Base-by-base conservation (phyloP, 2,329 filamentous ascomycete genomes). In the Trichophyton mentagrophytes region DNA sequence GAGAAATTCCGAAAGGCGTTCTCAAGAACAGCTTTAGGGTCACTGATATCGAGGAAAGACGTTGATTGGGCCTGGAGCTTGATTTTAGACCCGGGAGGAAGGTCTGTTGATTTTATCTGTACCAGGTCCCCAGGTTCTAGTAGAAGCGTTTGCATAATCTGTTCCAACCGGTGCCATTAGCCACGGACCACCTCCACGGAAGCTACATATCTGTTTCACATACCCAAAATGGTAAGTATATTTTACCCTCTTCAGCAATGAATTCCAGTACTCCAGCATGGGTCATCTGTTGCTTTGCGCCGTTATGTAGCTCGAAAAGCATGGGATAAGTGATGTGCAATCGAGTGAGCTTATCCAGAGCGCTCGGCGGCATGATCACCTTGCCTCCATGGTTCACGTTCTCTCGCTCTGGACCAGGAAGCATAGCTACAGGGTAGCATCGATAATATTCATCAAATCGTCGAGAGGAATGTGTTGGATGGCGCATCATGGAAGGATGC, bases 391-490 rank as follows among this genome's bases (percentile, higher is more conserved):
- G 91, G 79, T 97, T 97, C 64, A 95, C 85, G 66, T 91, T 87
- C 59, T 89, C 87, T 66, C 93, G 84, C 69, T 96, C 91, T 42
- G 89, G 84, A 2, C 92, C 91, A 11, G 91, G 90, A 64, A 95
- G 85, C 91, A 99, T 97, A 68, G 87, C 85, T 69, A 96, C 83
- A 49, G 93, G 93, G 71, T 97, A 99, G 79, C 91, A 96, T 69
- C 93, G 87, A 77, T 96, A 97, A 78, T 96, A 97, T 75, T 99
- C 93, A 74, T 99, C 92, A 78, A 99, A 99, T 63, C 91, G 89
- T 68, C 90, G 88, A 67, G 76, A 79, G 69, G 72, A 73, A 58
- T 65, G 62, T 11, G 74, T 77, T 49, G 73, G 71, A 64, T 77
- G 78, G 40, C 77, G 77, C 73, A 83, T 79, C 17, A 61, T 42